Percentiles rank a stretch among this genome's conserved stretches.
Conservation (phyloP, 306 rosid species). For the Prosopis cineraria region DNA sequence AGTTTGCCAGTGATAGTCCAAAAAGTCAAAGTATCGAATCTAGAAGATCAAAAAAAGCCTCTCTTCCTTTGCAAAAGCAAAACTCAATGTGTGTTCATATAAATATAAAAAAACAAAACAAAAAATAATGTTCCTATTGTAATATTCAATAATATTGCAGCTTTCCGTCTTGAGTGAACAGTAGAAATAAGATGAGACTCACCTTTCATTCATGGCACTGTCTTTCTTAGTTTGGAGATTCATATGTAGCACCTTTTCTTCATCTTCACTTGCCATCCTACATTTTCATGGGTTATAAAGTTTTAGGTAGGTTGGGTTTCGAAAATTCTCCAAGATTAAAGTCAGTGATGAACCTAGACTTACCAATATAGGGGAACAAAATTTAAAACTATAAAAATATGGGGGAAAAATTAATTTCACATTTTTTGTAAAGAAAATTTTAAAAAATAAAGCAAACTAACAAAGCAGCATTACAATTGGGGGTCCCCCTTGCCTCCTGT, state of each 20-base stretch:
- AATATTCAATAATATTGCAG: neutral
- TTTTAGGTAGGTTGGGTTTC: too few relatives aligned
- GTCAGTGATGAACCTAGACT: too few relatives aligned
- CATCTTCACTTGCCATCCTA: neutral
- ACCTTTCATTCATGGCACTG: slow-evolving; percentile 13
- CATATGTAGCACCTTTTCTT: slow-evolving; percentile 33
- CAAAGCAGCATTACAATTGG: too few relatives aligned
- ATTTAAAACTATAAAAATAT: too few relatives aligned
- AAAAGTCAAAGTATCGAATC: slow-evolving; percentile 91
- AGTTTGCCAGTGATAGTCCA: slow-evolving; percentile 67
- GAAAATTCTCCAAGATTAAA: too few relatives aligned
- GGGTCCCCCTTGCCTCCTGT: too few relatives aligned
- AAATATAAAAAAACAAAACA: neutral
- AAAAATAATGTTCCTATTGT: neutral
- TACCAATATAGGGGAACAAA: too few relatives aligned
- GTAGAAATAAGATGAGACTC: slow-evolving; percentile 35
- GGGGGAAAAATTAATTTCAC: too few relatives aligned
- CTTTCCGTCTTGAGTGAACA: slow-evolving; percentile 26
- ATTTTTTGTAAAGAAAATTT: too few relatives aligned
- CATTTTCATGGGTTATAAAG: neutral
- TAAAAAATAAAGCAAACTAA: too few relatives aligned
- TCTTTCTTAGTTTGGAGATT: slow-evolving; percentile 39
- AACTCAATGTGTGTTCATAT: slow-evolving; percentile 39
- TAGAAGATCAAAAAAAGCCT: slow-evolving; percentile 50
- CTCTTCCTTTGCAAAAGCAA: slow-evolving; percentile 43